These are phyloP conservation scores for Gloeophyllum trabeum DNA, from an alignment of 768 basidiomycete species.

Conservation along the genomic window DNA sequence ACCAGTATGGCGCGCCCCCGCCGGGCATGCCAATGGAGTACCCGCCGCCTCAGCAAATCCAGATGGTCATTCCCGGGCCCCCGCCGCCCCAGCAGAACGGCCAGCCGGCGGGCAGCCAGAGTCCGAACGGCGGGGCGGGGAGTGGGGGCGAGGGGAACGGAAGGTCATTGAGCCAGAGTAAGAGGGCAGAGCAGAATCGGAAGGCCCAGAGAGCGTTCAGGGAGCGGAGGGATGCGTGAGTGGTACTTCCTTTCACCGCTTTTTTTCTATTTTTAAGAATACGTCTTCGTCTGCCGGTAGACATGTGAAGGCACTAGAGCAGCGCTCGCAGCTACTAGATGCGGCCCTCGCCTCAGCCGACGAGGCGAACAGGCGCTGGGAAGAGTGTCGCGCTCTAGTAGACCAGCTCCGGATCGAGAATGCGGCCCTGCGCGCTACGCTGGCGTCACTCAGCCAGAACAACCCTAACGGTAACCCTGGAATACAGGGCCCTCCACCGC, in stretches of 20 bases:
- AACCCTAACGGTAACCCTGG: no score
- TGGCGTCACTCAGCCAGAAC: constrained; percentile 24
- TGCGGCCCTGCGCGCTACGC: constrained; percentile 60
- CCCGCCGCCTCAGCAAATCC: background rate
- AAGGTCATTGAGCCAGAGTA: constrained; percentile 64
- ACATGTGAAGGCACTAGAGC: constrained; percentile 81
- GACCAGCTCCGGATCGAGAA: constrained; percentile 83
- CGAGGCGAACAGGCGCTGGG: constrained; percentile 84
- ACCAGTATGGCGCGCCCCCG: background rate
- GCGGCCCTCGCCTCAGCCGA: constrained; percentile 80
- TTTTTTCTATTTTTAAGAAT: constrained; percentile 6
- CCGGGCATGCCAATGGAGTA: background rate
- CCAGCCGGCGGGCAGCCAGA: constrained; percentile 2
- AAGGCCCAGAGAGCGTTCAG: constrained; percentile 90
- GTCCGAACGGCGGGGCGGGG: constrained; percentile 7
- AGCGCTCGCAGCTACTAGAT: constrained; percentile 75
- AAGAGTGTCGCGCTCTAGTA: constrained; percentile 82
- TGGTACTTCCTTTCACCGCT: constrained; percentile 9
- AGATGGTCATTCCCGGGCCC: background rate
- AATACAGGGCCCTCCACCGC: no score
- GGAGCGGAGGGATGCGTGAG: constrained; percentile 82
- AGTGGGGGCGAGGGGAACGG: constrained; percentile 16
- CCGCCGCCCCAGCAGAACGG: background rate
- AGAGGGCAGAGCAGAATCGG: constrained; percentile 89
- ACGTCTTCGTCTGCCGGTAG: constrained; percentile 22